A percentile compares a stretch with the other conserved stretches of the same genome.
These are phyloP conservation scores for Aegilops tauschii DNA, from an alignment of 176 grass and related monocot species.

Conservation along the genomic window DNA sequence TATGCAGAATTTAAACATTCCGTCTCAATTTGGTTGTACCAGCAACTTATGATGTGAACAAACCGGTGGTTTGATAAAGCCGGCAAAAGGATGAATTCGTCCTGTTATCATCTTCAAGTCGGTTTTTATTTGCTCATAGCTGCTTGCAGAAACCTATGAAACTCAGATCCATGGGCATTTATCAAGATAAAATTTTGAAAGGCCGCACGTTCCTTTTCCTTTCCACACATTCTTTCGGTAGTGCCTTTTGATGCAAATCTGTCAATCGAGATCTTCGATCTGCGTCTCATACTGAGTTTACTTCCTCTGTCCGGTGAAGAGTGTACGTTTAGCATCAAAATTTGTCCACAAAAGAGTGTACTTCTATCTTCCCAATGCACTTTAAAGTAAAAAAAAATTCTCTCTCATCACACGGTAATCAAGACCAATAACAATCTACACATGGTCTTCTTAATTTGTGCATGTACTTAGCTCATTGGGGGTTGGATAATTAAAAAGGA, in stretches of 20 bases:
- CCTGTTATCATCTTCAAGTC: not conserved
- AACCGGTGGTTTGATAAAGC: not conserved
- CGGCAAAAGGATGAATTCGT: not conserved
- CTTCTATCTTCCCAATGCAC: too few relatives aligned
- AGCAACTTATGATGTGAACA: not conserved
- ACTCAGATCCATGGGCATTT: slow-evolving; percentile 26
- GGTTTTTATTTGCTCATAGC: not conserved
- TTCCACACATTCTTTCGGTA: not conserved
- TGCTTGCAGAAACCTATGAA: slow-evolving; percentile 28
- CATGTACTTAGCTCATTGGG: too few relatives aligned
- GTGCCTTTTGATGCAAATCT: not conserved
- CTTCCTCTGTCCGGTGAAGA: too few relatives aligned
- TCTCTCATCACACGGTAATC: too few relatives aligned
- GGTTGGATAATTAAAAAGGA: too few relatives aligned
- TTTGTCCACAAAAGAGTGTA: too few relatives aligned
- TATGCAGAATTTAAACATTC: not conserved
- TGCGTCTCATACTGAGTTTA: not conserved
- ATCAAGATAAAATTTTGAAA: slow-evolving; percentile 8
- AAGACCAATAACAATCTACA: too few relatives aligned
- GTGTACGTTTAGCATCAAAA: too few relatives aligned
- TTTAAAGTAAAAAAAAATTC: too few relatives aligned
- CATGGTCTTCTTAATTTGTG: too few relatives aligned
- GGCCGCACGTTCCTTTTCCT: not conserved
- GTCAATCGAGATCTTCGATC: not conserved
- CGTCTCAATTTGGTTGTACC: not conserved